A percentile compares a stretch with the other conserved stretches of the same genome.
These are phyloP conservation scores for Kwoniella bestiolae DNA, from an alignment of 768 basidiomycete species.

Conservation along the genomic window DNA sequence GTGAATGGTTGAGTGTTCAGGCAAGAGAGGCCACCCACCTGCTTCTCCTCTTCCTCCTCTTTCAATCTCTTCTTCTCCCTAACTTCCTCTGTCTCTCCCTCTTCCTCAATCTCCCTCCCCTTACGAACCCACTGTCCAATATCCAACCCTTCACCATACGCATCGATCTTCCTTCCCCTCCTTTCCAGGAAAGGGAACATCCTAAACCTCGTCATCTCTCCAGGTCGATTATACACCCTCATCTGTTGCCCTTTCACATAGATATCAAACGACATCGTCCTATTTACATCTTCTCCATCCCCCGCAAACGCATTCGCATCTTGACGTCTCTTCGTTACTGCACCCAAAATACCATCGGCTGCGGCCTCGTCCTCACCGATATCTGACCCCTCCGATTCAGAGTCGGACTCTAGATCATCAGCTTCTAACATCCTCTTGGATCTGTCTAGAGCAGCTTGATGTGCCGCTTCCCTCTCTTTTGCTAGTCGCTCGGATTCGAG, in stretches of 20 bases:
- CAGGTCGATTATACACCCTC: constrained; percentile 61
- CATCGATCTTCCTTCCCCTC: constrained; percentile 81
- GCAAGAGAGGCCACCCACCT: constrained; percentile 63
- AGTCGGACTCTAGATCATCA: constrained; percentile 66
- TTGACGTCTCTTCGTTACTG: constrained; percentile 11
- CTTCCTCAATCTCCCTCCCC: constrained; percentile 87
- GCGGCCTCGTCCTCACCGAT: constrained; percentile 66
- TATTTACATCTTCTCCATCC: constrained; percentile 46
- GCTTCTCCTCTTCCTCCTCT: constrained; percentile 77
- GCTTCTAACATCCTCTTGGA: constrained; percentile 90
- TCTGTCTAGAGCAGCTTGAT: constrained; percentile 79
- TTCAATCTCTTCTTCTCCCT: constrained; percentile 72
- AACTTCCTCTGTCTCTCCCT: constrained; percentile 78
- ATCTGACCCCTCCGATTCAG: constrained; percentile 70
- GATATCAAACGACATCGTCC: constrained; percentile 82
- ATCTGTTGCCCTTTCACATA: constrained; percentile 96
- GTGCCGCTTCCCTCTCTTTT: constrained; percentile 82
- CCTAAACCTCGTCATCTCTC: constrained; percentile 66
- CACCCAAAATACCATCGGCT: constrained; percentile 45
- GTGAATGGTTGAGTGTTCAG: too few species aligned
- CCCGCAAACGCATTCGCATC: constrained; percentile 47
- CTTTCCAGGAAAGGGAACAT: constrained; percentile 98
- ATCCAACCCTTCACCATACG: constrained; percentile 93
- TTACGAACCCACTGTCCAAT: constrained; percentile 94
- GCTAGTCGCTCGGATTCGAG: constrained; percentile 73